Evolutionary conservation across 2,329 filamentous ascomycete genomes (phyloP), one percentile per base, ranked within the genome.

Genomic region (Fusarium ambrosium): DNA sequence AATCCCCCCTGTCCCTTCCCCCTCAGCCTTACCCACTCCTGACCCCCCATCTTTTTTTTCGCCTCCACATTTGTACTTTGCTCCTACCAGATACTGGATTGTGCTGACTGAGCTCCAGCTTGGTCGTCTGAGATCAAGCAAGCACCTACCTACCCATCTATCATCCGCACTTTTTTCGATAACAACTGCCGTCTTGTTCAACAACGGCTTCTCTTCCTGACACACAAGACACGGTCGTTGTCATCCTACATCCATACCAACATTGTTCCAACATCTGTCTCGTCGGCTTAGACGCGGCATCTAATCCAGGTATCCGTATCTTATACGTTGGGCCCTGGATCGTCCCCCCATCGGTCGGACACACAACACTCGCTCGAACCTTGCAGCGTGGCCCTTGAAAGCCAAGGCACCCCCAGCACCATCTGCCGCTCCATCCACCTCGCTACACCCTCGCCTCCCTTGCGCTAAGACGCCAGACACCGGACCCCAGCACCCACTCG

Each of bases 11-110:
- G 29, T 27, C n/a, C 14, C 29, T 27, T n/a, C 55, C 63, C 55
- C 63, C 65, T 45, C 72, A 74, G 71, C 73, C 73, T 75, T 74
- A 74, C 69, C 71, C 66, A 69, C 64, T 22, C 62, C 59, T 62
- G 48, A 60, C 22, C 43, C 68, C 72, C 72, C 62, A 66, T 62
- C 68, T 72, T 72, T 66, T 66, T 66, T 60, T 63, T 24, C 66
- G 41, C 66, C 73, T 74, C 72, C 72, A 62, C 72, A 73, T 27
- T 45, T 29, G 24, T 56, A 41, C n/a, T 61, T 48, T 61, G 59
- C 66, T 68, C 37, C 64, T 66, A 66, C 63, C 71, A 51, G 55
- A 62, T 62, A 64, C 48, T 73, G 69, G 60, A 65, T 62, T 64
- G 62, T 68, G 62, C 66, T 68, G 62, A 68, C 64, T 43, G 59